These are phyloP conservation scores for Blastomyces silverae DNA, from an alignment of 2,329 filamentous ascomycete species.

Conservation along the genomic window DNA sequence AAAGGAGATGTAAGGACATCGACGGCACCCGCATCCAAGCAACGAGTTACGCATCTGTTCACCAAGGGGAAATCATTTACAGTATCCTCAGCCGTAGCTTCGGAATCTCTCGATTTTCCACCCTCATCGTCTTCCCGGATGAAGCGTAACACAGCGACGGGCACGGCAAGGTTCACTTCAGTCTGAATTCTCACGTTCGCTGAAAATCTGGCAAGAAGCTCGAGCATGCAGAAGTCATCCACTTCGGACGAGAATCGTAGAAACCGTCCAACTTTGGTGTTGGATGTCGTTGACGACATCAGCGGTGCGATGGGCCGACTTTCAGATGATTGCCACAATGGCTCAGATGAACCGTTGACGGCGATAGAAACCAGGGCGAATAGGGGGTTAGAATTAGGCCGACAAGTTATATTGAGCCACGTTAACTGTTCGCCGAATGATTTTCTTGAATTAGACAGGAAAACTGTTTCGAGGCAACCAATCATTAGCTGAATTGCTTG, in stretches of 20 bases:
- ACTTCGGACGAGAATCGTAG: constrained; percentile 41
- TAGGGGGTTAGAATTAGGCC: constrained; percentile 44
- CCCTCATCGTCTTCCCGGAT: constrained; percentile 34
- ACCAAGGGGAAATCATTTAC: constrained; percentile 46
- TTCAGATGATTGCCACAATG: constrained; percentile 21
- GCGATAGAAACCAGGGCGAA: constrained; percentile 52
- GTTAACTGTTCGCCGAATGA: constrained; percentile 49
- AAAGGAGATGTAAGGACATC: constrained; percentile 81
- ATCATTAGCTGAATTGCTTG: constrained; percentile 12
- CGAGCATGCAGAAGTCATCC: constrained; percentile 45
- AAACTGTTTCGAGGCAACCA: constrained; percentile 39
- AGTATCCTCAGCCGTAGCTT: constrained; percentile 16
- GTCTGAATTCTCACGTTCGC: constrained; percentile 47
- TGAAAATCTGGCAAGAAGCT: constrained; percentile 44
- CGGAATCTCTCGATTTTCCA: constrained; percentile 20
- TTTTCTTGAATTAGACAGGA: constrained; percentile 48
- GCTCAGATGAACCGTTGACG: constrained; percentile 35
- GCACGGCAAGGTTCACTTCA: constrained; percentile 44
- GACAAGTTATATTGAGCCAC: constrained; percentile 45
- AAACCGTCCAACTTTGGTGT: constrained; percentile 27
- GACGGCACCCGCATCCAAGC: constrained; percentile 75
- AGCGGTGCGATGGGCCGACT: constrained; percentile 25
- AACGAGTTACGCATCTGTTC: constrained; percentile 45
- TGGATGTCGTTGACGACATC: constrained; percentile 28
- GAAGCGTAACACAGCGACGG: constrained; percentile 43